phyloP scores from a whole-genome alignment of 805 yeast genomes.

The Debaryomyces prosopidis region DNA sequence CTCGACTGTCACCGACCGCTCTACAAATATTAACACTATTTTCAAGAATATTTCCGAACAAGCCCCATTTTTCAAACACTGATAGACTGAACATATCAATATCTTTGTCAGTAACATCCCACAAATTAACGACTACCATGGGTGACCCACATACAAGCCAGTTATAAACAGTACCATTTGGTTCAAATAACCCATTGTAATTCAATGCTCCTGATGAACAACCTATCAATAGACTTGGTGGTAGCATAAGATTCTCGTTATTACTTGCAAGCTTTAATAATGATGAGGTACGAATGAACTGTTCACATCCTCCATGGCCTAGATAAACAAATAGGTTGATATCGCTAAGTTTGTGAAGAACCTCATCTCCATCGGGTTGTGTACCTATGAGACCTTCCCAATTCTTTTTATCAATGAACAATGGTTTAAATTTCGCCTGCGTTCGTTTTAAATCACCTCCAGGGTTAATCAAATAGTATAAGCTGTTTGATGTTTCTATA shows the following conservation, averaged over 20 bases:
- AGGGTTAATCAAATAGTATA: constrained; percentile 75
- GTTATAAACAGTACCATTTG: constrained; percentile 74
- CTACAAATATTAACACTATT: constrained; percentile 39
- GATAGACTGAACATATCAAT: constrained; percentile 74
- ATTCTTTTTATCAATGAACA: constrained; percentile 14
- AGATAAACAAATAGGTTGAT: constrained; percentile 65
- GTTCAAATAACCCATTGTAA: constrained; percentile 59
- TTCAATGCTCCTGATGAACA: constrained; percentile 82
- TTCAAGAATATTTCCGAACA: constrained; percentile 26
- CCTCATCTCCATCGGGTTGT: constrained; percentile 57
- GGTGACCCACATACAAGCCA: constrained; percentile 83
- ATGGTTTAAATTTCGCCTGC: constrained; percentile 45
- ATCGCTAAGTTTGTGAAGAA: constrained; percentile 42
- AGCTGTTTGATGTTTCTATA: not conserved
- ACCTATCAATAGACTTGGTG: constrained; percentile 75
- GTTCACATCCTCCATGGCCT: constrained; percentile 98
- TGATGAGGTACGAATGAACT: constrained; percentile 59
- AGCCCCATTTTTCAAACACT: constrained; percentile 67
- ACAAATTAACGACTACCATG: constrained; percentile 77
- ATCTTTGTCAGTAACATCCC: constrained; percentile 98
- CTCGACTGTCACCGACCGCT: constrained; percentile 65
- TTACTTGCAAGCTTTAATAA: constrained; percentile 31
- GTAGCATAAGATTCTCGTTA: constrained; percentile 35
- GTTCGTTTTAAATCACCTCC: constrained; percentile 73
- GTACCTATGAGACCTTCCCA: constrained; percentile 49